Base-by-base conservation (phyloP, 495 filamentous ascomycete genomes). In the Trichocladium uniseriatum region DNA sequence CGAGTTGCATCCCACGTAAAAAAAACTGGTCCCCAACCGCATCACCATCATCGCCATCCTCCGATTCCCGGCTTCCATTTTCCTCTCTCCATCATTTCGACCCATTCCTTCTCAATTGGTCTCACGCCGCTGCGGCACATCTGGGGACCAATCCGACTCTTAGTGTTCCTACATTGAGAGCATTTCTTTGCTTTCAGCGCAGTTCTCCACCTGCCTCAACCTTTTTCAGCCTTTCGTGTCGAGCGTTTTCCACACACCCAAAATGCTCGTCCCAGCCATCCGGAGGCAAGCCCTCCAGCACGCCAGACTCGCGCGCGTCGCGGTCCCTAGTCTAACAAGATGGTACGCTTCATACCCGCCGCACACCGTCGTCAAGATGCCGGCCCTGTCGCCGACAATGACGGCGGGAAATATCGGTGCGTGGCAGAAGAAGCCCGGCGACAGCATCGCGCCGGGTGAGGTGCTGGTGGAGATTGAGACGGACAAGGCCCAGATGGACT, bases 401-500 rank as follows among this genome's bases (percentile, higher is more conserved):
- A 87, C 84, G 32, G 75, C 86, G 40, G 94, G 94, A 56, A 95
- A 95, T 71, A 95, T 99, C 69, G 94, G 94, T 53, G 77, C 84
- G 44, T 99, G 94, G 94, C 86, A 96, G 72, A 97, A 96, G 80
- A 89, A 95, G 73, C 75, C 81, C 59, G 94, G 94, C 64, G 94
- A 99, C 66, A 60, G 71, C 45, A 82, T 99, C 62, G 68, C 79
- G 49, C 89, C 94, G 38, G 94, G 94, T 62, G 94, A 99, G 69
- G 90, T 97, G n/a, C 71, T 99, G 50, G 94, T 97, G 24, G 94
- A 99, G 76, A 97, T 99, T 64, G 94, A 99, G 75, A 99, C 94
- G 62, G 94, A 99, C 70, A 99, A 99, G 77, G 94, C 94, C 36
- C 94, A 99, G 70, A 99, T 99, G 94, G 94, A 99, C 75, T 99